Percentiles rank a stretch among this genome's conserved stretches.
Conservation (phyloP, 139 green algal genomes). For the Edaphochlamys debaryana region DNA sequence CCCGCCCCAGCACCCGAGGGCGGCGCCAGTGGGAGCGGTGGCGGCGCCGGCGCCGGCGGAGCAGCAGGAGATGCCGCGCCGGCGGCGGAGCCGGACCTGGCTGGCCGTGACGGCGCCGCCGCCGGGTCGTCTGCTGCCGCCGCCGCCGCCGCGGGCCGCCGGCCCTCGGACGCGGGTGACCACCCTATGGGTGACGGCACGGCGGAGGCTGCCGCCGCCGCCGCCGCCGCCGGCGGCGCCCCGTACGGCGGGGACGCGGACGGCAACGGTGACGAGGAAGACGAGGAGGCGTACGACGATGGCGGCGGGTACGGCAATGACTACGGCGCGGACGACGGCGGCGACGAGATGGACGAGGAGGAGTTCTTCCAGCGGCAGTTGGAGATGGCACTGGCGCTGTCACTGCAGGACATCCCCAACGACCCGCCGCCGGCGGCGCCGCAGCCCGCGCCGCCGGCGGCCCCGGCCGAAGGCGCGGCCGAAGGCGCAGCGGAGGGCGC, state of each 20-base stretch:
- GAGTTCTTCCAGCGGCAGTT: conserved; percentile 39
- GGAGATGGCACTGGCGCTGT: conserved; percentile 26
- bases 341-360: conserved; percentile 8
- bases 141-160: not conserved
- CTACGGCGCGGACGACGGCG: not conserved
- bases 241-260: not conserved
- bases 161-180: not conserved
- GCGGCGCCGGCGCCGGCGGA: too few relatives aligned
- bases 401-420: conserved; percentile 21
- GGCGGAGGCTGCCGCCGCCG: not conserved
- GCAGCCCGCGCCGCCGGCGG: not conserved
- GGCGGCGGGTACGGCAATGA: too few relatives aligned
- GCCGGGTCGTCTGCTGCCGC: not conserved
- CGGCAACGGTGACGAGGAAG: not conserved
- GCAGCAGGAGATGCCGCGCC: not conserved
- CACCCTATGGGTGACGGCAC: not conserved
- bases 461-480: not conserved
- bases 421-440: not conserved
- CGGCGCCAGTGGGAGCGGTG: too few relatives aligned
- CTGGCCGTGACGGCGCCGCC: not conserved
- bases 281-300: not conserved
- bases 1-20: too few relatives aligned
- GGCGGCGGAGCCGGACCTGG: not conserved
- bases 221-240: not conserved
- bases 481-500: not conserved